These are phyloP conservation scores for Millerago galiae DNA, from an alignment of 805 yeast species.

Conservation along the genomic window DNA sequence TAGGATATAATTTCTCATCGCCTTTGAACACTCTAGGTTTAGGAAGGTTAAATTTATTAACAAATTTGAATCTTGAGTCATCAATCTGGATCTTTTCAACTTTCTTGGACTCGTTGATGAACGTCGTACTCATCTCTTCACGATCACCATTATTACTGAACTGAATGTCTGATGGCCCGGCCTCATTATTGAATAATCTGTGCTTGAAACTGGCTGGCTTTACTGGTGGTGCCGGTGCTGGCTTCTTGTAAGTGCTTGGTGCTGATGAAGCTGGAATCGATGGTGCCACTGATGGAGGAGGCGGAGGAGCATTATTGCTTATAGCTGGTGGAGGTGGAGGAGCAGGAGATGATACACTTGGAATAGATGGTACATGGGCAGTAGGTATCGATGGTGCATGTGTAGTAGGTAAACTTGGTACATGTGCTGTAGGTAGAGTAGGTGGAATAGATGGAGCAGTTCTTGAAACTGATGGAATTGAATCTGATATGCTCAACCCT, in stretches of 20 bases:
- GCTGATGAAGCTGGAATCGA: not conserved
- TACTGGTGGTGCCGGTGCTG: conserved; percentile 6
- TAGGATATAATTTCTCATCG: conserved; percentile 75
- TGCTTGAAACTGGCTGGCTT: conserved; percentile 15
- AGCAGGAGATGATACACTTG: not conserved
- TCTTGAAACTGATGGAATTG: conserved; percentile 10
- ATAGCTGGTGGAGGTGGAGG: not conserved
- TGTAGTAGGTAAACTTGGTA: not conserved
- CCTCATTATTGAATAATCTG: conserved; percentile 12
- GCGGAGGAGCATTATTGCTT: not conserved
- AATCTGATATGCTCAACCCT: not conserved
- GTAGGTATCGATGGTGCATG: too few relatives aligned
- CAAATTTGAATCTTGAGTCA: conserved; percentile 22
- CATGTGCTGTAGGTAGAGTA: too few relatives aligned
- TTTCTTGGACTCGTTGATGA: conserved; percentile 1
- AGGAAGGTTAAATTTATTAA: conserved; percentile 66
- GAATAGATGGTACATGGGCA: not conserved
- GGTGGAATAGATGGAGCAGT: conserved; percentile 9
- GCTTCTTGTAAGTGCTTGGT: not conserved
- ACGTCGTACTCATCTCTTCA: not conserved
- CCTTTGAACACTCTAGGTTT: conserved; percentile 79
- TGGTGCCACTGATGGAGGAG: not conserved
- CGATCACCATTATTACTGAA: too few relatives aligned
- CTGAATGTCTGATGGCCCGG: not conserved
- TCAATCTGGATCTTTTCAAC: conserved; percentile 37